Percentiles rank a stretch among this genome's conserved stretches.
phyloP scores from a whole-genome alignment of 1,139 yeast species.

The Magnusiomyces suaveolens region DNA sequence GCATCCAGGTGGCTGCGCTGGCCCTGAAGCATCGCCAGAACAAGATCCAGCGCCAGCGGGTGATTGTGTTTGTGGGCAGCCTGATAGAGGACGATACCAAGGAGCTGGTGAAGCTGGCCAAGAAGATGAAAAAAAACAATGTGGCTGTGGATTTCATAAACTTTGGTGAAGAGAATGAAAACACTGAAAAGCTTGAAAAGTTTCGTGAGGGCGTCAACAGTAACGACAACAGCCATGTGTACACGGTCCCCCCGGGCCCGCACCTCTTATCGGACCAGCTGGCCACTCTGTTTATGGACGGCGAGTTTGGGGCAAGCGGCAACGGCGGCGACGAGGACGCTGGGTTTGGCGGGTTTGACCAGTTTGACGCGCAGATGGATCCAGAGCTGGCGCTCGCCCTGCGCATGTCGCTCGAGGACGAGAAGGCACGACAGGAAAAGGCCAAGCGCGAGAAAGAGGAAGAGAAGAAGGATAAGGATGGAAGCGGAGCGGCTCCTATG shows the following conservation, averaged over 20 bases:
- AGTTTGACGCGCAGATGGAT: conserved; percentile 43
- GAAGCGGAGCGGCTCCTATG: not conserved
- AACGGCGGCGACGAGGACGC: conserved; percentile 42
- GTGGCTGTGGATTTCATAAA: conserved; percentile 84
- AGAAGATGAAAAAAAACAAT: conserved; percentile 86
- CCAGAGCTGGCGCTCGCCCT: conserved; percentile 96
- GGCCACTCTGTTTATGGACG: conserved; percentile 58
- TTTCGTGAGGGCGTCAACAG: conserved; percentile 68
- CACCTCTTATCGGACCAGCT: conserved; percentile 65
- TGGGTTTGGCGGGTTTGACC: conserved; percentile 29
- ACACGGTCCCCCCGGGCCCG: conserved; percentile 85
- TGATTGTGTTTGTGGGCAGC: conserved; percentile 81
- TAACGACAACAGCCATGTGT: conserved; percentile 71
- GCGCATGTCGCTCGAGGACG: conserved; percentile 75
- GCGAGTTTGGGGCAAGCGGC: conserved; percentile 42
- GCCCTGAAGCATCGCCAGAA: conserved; percentile 95
- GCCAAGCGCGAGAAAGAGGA: conserved; percentile 28
- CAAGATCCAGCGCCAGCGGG: conserved; percentile 83
- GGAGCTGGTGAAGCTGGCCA: conserved; percentile 76
- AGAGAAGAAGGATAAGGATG: conserved; percentile 12
- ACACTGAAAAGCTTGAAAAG: conserved; percentile 70
- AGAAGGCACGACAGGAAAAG: conserved; percentile 63
- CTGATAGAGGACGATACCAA: conserved; percentile 66
- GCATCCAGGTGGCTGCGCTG: conserved; percentile 93
- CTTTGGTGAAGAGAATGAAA: conserved; percentile 80